Evolutionary conservation across 352 stramenopile species (phyloP).

Genomic region (Phytophthora pluvialis): DNA sequence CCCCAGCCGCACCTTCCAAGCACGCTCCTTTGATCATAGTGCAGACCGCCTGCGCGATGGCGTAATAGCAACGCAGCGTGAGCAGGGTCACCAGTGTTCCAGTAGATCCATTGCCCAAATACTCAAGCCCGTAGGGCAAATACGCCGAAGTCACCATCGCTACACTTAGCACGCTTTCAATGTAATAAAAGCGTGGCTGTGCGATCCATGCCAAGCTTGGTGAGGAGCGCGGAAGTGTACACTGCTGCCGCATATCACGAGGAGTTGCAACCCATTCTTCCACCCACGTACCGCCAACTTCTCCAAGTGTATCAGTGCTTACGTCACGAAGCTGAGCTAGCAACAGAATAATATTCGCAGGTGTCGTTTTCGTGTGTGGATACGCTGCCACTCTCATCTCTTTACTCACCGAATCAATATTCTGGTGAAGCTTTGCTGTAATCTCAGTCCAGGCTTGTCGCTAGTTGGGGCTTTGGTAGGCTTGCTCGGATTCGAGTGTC

Average conservation of each 20-base stretch:
- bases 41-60: conserved; percentile 47
- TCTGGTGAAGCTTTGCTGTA: conserved; percentile 36
- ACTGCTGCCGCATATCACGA: conserved; percentile 8
- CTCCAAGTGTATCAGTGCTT: conserved; percentile 36
- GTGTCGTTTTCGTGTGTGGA: conserved; percentile 36
- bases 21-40: conserved; percentile 47
- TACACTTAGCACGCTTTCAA: conserved; percentile 57
- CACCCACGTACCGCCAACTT: conserved; percentile 29
- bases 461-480: conserved; percentile 32
- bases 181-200: conserved; percentile 73
- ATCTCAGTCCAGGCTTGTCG: conserved; percentile 47
- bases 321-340: conserved; percentile 64
- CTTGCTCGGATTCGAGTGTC: conserved; percentile 65
- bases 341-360: conserved; percentile 59
- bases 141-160: conserved; percentile 53
- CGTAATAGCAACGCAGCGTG: conserved; percentile 67
- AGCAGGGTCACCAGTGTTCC: conserved; percentile 57
- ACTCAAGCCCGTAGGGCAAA: conserved; percentile 76
- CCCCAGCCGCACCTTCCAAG: conserved; percentile 41
- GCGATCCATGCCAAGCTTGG: conserved; percentile 57
- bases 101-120: conserved; percentile 55
- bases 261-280: conserved; percentile 14
- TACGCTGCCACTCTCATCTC: conserved; percentile 60
- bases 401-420: conserved; percentile 43
- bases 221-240: conserved; percentile 1